These are phyloP conservation scores for Fusarium sarcochroum DNA, from an alignment of 2,329 filamentous ascomycete species.

Conservation along the genomic window DNA sequence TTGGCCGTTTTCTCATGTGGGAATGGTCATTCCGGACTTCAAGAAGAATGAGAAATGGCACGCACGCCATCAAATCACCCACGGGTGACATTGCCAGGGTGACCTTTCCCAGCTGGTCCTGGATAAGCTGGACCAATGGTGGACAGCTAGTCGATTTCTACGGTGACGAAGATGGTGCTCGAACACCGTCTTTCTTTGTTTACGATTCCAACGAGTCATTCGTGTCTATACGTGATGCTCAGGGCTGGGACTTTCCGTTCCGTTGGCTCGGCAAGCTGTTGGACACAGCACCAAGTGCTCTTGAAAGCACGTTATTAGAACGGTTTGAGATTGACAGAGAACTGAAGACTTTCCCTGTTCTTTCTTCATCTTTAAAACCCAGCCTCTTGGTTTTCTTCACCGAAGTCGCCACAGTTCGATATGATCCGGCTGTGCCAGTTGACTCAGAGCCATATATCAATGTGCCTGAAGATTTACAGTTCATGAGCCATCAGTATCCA, in stretches of 20 bases:
- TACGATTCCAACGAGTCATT: background rate
- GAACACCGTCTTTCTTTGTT: background rate
- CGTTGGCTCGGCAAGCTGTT: background rate
- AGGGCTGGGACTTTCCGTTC: too few species aligned
- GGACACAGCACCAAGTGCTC: background rate
- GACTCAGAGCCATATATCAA: too few species aligned
- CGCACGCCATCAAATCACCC: background rate
- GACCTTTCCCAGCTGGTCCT: background rate
- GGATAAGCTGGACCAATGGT: background rate
- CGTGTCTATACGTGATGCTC: too few species aligned
- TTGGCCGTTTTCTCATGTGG: background rate
- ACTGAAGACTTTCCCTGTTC: too few species aligned
- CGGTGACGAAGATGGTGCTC: background rate
- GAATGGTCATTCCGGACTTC: accelerated
- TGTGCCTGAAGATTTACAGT: background rate
- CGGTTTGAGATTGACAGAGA: too few species aligned
- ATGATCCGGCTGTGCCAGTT: background rate
- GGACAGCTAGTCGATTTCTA: background rate
- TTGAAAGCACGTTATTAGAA: too few species aligned
- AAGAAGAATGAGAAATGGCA: background rate
- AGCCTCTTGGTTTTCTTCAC: background rate
- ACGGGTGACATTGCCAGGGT: background rate
- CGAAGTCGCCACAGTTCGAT: background rate
- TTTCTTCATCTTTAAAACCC: too few species aligned
- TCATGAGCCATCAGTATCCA: background rate